A percentile compares a stretch with the other conserved stretches of the same genome.
These are phyloP conservation scores for Chalciporus pseudorubinellus DNA, from an alignment of 768 basidiomycete species.

Conservation along the genomic window DNA sequence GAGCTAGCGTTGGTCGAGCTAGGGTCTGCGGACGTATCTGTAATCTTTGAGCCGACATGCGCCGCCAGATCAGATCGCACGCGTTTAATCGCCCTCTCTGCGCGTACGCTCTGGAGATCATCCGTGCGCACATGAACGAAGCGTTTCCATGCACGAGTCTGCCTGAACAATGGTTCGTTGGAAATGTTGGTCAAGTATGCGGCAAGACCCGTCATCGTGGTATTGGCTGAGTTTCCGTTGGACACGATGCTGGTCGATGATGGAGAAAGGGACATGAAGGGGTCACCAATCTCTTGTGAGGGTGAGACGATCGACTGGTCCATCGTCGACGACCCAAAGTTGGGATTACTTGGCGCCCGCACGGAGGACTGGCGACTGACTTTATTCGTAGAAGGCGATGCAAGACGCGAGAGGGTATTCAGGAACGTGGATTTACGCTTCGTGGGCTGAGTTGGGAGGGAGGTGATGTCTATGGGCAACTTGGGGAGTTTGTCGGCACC, in stretches of 20 bases:
- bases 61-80: constrained; percentile 82
- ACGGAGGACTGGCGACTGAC: constrained; percentile 41
- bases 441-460: constrained; percentile 46
- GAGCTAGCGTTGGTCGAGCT: constrained; percentile 29
- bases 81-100: constrained; percentile 85
- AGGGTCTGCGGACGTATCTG: constrained; percentile 22
- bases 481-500: constrained; percentile 56
- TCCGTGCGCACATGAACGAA: constrained; percentile 86
- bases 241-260: constrained; percentile 24
- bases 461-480: constrained; percentile 57
- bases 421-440: constrained; percentile 85
- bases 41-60: constrained; percentile 47
- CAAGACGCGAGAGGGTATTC: constrained; percentile 80
- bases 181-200: constrained; percentile 79
- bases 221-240: constrained; percentile 36
- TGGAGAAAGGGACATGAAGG: constrained; percentile 48
- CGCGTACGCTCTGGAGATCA: constrained; percentile 82
- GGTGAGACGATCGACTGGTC: constrained; percentile 46
- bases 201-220: constrained; percentile 65
- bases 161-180: constrained; percentile 61
- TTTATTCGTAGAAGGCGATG: constrained; percentile 65
- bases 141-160: constrained; percentile 73
- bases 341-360: constrained; percentile 30
- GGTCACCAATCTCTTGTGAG: constrained; percentile 56
- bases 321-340: constrained; percentile 33